Base-by-base conservation (phyloP, 768 basidiomycete species). In the Termitomyces eurrhizus region DNA sequence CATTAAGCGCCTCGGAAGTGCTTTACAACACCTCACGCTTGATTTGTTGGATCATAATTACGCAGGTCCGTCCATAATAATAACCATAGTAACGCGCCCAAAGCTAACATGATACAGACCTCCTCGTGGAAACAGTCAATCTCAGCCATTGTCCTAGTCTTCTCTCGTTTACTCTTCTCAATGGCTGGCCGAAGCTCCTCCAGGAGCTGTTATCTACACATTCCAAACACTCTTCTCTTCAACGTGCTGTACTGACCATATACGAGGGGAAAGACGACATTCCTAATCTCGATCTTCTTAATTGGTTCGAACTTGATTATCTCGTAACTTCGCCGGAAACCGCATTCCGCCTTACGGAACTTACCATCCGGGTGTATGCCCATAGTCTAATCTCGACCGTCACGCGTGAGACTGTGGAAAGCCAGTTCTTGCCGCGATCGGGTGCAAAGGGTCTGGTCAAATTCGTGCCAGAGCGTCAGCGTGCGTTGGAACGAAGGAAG, bases 111-210 rank as follows among this genome's bases (percentile, higher is more conserved):
- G 8, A n/a, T 36, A 3, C 39, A 62, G 64, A 62, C 13, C 18
- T 62, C 7, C 44, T 62, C 11, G 29, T 50, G 6, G 59, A 65
- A 4, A 41, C 44, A 11, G 35, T 65, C 48, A 57, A 65, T 53
- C 56, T 65, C 29, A 60, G 57, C 33, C 51, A 62, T 13, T 60
- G 49, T 36, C 35, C 56, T 35, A 60, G 57, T 26, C 64, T 65
- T 18, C 64, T 57, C 26, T 65, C 64, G 4, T 62, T 65, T 33
- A 62, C 64, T 16, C 64, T 65, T 13, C 32, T 56, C 45, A 62
- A 64, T 46, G 63, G 60, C 18, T 64, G 63, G 63, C 63, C 63
- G 3, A 62, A 64, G 41, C 55, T 64, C 3, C 55, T 64, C 13
- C 44, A 59, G 29, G 56, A 58, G 21, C 53, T 64, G 7, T 54